Evolutionary conservation across 495 filamentous ascomycete genomes (phyloP), one percentile per base, ranked within the genome.

Genomic region (Emericellopsis terricola): DNA sequence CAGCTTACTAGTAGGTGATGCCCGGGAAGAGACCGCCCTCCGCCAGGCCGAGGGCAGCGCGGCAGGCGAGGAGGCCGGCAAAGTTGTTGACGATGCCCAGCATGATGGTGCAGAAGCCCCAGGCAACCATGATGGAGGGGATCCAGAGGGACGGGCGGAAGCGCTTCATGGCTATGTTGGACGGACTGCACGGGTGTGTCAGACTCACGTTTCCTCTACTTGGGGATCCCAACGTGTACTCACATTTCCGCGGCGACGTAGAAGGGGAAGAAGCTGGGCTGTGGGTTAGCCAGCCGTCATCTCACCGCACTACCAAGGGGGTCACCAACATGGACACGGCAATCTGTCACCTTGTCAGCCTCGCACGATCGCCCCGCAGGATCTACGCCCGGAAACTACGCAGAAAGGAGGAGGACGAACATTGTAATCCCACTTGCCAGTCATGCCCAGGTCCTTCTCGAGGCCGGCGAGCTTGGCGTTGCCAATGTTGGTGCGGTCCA

Each of bases 221-320:
- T n/a, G n/a, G n/a, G n/a, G n/a, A n/a, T n/a, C n/a, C n/a, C n/a
- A n/a, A n/a, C n/a, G n/a, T n/a, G n/a, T n/a, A n/a, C n/a, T n/a
- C n/a, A n/a, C n/a, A 82, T 77, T 59, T 89, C 83, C 39, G 78
- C 75, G 27, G 76, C 53, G 19, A 78, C 61, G 52, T 92, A 92
- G 24, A 78, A 84, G 38, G 84, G 67, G 60, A 91, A 91, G 59
- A 89, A 91, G 47, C n/a, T n/a, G n/a, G n/a, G n/a, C n/a, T n/a
- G n/a, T n/a, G n/a, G n/a, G n/a, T n/a, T n/a, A n/a, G n/a, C n/a
- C n/a, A n/a, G n/a, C n/a, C n/a, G n/a, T n/a, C n/a, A n/a, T n/a
- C n/a, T n/a, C n/a, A n/a, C n/a, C n/a, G n/a, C n/a, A n/a, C n/a
- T n/a, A n/a, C n/a, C n/a, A n/a, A n/a, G n/a, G n/a, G n/a, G n/a